These are phyloP conservation scores for Petrea volubilis DNA, from an alignment of 257 asterid species.

Conservation along the genomic window DNA sequence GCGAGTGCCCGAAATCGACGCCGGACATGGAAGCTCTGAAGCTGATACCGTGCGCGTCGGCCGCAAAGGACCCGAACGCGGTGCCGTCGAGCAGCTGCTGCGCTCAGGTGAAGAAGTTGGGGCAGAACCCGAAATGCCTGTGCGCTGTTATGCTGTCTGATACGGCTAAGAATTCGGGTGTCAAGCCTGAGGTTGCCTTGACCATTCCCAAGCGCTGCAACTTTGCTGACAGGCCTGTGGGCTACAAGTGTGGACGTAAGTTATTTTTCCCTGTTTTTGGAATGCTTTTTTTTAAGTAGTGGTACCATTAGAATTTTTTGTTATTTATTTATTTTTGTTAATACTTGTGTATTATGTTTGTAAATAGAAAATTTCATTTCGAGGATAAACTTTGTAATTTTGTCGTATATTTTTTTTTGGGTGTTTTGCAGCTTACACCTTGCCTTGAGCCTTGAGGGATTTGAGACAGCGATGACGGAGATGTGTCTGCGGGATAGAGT, in stretches of 20 bases:
- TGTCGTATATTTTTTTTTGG: neutral
- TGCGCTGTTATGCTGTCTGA: conserved; percentile 78
- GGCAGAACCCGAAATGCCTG: conserved; percentile 59
- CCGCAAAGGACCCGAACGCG: conserved; percentile 46
- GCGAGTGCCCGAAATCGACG: conserved; percentile 57
- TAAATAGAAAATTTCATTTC: no score
- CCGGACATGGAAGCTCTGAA: conserved; percentile 66
- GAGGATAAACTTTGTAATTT: no score
- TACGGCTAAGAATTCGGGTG: conserved; percentile 57
- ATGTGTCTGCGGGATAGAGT: neutral
- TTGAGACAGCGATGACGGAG: no score
- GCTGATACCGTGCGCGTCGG: conserved; percentile 67
- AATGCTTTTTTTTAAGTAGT: no score
- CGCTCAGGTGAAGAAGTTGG: conserved; percentile 49
- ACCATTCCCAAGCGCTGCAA: conserved; percentile 77
- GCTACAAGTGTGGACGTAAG: conserved; percentile 78
- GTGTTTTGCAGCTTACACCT: conserved; percentile 47
- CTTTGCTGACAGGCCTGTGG: conserved; percentile 64
- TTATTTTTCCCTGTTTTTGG: no score
- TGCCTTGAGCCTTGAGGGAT: conserved; percentile 53
- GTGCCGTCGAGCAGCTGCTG: conserved; percentile 55
- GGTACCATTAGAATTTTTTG: no score
- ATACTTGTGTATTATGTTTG: no score
- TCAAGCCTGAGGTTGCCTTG: conserved; percentile 55
- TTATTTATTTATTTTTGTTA: no score